These are phyloP conservation scores for Tricholoma bakamatsutake DNA, from an alignment of 768 basidiomycete genomes.

Conservation along the genomic window DNA sequence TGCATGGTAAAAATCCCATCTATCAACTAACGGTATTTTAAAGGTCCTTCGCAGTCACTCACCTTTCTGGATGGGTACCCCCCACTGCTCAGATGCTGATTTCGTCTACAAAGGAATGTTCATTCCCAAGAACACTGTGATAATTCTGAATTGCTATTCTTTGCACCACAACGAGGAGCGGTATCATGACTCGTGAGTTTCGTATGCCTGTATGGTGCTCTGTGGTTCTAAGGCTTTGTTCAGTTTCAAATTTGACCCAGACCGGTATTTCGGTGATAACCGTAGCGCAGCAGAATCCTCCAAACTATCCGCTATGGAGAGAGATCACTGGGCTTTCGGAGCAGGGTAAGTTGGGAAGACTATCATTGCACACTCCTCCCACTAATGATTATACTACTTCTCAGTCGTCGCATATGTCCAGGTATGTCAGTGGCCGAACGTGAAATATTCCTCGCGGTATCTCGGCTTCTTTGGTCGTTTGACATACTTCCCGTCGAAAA, in stretches of 20 bases:
- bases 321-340: conserved; percentile 47
- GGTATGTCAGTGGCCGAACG: conserved; percentile 40
- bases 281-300: conserved; percentile 34
- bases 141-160: conserved; percentile 34
- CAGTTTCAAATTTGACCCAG: conserved; percentile 24
- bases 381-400: not conserved
- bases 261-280: conserved; percentile 35
- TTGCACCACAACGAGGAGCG: conserved; percentile 30
- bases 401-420: conserved; percentile 35
- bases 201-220: conserved; percentile 2
- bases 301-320: conserved; percentile 33
- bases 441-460: conserved; percentile 39
- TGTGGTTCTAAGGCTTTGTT: not conserved
- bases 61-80: conserved; percentile 34
- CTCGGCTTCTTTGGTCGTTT: conserved; percentile 43
- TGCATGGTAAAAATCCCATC: not conserved
- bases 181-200: conserved; percentile 30
- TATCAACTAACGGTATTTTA: not conserved
- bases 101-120: conserved; percentile 34
- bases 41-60: conserved; percentile 29
- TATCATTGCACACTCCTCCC: not conserved
- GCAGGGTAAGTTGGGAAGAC: conserved; percentile 30
- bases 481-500: conserved; percentile 29
- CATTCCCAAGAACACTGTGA: conserved; percentile 33
- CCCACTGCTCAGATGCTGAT: conserved; percentile 31